Base-by-base conservation (phyloP, 305 asterid genomes). In the Fraxinus albicans region DNA sequence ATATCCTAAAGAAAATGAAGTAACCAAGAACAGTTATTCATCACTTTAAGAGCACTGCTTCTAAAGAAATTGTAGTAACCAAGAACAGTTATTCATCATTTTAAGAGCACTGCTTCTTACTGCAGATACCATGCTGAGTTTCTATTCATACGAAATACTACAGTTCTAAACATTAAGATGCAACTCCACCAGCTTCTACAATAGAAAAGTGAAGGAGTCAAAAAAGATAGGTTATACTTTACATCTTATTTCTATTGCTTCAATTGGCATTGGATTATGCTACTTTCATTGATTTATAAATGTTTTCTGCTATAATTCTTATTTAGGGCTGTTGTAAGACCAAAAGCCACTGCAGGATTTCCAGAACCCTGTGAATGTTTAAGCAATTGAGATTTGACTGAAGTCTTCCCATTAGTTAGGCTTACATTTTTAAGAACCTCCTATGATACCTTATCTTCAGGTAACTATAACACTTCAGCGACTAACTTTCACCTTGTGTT, bases 141-240 rank as follows among this genome's bases (percentile, higher is more conserved):
- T 13, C 13, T 84, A 65, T 65, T 31, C 79, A 36, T 79, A 73
- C 7, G 40, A 73, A 78, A 69, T 73, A 75, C 83, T 79, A 44
- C 80, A 33, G 33, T 60, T 79, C 73, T 78, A 76, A 31, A 42
- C 12, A 69, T 3, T 79, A 70, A 50, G 82, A 77, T 44, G 53
- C 21, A 82, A 63, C n/a, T 78, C 76, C 35, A 36, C 63, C 76
- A 40, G 79, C 69, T 27, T 80, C 76, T 33, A 33, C 44, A 72
- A 33, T 33, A 72, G 13, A 72, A 33, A 33, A 31, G 9, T 4
- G 25, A 1, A 15, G 73, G 35, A 23, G 76, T 70, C 8, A 72
- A 33, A 69, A 72, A 72, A 8, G 25, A 33, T 33, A 15, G 42
- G 44, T 15, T 31, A 33, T 72, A 15, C 19, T 15, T 70, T 29